Base-by-base conservation (phyloP, 2,329 filamentous ascomycete species). In the Paramyrothecium sp. region DNA sequence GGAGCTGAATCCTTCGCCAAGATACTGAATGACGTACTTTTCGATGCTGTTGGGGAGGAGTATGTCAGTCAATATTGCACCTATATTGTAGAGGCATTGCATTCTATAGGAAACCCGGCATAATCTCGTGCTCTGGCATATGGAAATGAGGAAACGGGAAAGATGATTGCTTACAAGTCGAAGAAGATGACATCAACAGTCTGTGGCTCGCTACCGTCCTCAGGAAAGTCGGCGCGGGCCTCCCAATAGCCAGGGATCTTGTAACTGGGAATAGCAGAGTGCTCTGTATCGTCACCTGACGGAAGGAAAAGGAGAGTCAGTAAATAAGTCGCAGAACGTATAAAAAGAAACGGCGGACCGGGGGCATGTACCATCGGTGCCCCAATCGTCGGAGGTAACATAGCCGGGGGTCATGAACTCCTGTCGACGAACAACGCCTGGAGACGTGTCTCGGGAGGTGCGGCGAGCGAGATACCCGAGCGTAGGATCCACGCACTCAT, bases 311-410 rank as follows among this genome's bases (percentile, higher is more conserved):
- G 26, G 10, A 30, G 26, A 10, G 26, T 30, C 10, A 30, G 26
- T 30, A 30, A 30, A 30, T 30, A 30, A 4, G n/a, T n/a, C n/a
- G n/a, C 26, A 10, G 26, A 30, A 30, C 26, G 26, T 30, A n/a
- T n/a, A n/a, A n/a, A 30, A 30, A 10, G 26, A 10, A 30, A 30
- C 26, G 26, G 26, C n/a, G 26, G 26, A 10, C 26, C 10, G 26
- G 26, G 26, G 26, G 26, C n/a, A 10, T 30, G 10, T 23, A 67
- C 68, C 72, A 52, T 78, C 82, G 3, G 68, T 75, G 53, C 83
- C 83, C 61, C 84, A 85, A 64, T 85, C 83, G 60, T 86, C 83
- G 2, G 65, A 75, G 0, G 83, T 86, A 3, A 74, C 78, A 67
- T 85, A 84, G 3, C 82, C 84, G 0, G 81, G 74, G 0, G 74